Percentiles rank a stretch among this genome's conserved stretches.
Evolutionary conservation across 75 land plant genomes (phyloP).

Genomic region (Cunninghamia lanceolata): DNA sequence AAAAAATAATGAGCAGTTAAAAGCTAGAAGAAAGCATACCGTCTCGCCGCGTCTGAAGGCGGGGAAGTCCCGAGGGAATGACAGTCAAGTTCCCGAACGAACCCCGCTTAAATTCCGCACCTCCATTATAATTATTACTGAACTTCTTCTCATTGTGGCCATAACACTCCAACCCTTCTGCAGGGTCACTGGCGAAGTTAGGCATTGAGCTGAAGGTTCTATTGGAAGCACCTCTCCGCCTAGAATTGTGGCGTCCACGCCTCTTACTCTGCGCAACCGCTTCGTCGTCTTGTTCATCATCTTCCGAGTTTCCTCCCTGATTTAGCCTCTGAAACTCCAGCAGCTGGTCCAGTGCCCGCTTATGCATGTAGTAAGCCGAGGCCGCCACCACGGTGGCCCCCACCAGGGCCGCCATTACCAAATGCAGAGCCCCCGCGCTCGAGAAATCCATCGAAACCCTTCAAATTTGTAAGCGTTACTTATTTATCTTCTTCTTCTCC

Average conservation of each 20-base stretch:
- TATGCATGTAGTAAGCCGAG: conserved; percentile 86
- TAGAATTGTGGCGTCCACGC: conserved; percentile 8
- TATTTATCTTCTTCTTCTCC: background rate
- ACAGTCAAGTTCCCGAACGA: conserved; percentile 10
- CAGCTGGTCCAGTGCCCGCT: conserved; percentile 67
- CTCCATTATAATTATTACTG: conserved; percentile 12
- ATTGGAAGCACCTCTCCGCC: conserved; percentile 12
- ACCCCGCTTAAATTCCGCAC: background rate
- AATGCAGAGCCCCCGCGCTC: conserved; percentile 35
- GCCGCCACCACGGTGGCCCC: conserved; percentile 88
- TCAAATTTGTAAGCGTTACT: background rate
- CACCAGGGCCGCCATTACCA: conserved; percentile 83
- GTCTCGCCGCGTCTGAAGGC: conserved; percentile 71
- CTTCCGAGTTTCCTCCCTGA: conserved; percentile 18
- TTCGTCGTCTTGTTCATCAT: conserved; percentile 14
- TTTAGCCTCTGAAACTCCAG: conserved; percentile 53
- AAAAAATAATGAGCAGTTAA: background rate
- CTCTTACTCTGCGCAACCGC: conserved; percentile 13
- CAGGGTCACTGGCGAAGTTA: conserved; percentile 35
- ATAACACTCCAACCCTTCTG: conserved; percentile 16
- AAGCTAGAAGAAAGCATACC: conserved; percentile 32
- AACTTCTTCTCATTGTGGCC: conserved; percentile 20
- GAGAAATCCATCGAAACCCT: conserved; percentile 3
- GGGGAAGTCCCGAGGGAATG: conserved; percentile 84
- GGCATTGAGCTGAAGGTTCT: conserved; percentile 50